These are phyloP conservation scores for Maudiozyma serrabonitensis DNA, from an alignment of 805 yeast species.

Conservation along the genomic window DNA sequence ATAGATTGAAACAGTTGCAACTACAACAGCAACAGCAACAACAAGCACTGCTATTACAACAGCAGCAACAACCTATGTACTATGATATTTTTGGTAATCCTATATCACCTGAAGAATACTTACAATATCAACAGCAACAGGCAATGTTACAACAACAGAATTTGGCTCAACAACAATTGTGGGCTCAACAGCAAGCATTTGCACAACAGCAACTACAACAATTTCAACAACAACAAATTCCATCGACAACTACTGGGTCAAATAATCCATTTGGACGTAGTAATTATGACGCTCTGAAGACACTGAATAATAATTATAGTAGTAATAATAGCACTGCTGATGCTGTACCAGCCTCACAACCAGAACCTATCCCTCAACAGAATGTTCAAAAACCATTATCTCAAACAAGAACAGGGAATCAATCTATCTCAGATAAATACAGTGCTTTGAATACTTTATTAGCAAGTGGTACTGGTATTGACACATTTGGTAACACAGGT, in stretches of 20 bases:
- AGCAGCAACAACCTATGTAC: conserved; percentile 22
- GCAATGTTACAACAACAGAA: conserved; percentile 23
- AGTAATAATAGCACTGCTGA: background rate
- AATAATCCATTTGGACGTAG: conserved; percentile 65
- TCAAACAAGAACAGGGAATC: conserved; percentile 45
- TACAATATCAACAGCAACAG: conserved; percentile 28
- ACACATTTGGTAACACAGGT: conserved; percentile 54
- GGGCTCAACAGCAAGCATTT: conserved; percentile 15
- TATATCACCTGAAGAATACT: conserved; percentile 29
- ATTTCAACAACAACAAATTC: background rate
- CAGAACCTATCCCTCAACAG: background rate
- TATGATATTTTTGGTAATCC: conserved; percentile 31
- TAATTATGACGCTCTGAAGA: conserved; percentile 7
- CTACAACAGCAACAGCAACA: conserved; percentile 19
- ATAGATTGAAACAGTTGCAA: conserved; percentile 21
- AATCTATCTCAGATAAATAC: conserved; percentile 46
- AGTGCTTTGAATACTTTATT: conserved; percentile 69
- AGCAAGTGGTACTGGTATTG: conserved; percentile 84
- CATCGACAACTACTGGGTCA: conserved; percentile 40
- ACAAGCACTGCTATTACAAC: conserved; percentile 3
- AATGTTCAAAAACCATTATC: conserved; percentile 31
- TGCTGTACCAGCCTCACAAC: conserved; percentile 4
- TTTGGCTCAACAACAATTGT: conserved; percentile 23
- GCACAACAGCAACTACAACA: conserved; percentile 30
- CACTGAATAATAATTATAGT: background rate